Evolutionary conservation across 805 yeast species (phyloP).

Genomic region (Candida chilensis): DNA sequence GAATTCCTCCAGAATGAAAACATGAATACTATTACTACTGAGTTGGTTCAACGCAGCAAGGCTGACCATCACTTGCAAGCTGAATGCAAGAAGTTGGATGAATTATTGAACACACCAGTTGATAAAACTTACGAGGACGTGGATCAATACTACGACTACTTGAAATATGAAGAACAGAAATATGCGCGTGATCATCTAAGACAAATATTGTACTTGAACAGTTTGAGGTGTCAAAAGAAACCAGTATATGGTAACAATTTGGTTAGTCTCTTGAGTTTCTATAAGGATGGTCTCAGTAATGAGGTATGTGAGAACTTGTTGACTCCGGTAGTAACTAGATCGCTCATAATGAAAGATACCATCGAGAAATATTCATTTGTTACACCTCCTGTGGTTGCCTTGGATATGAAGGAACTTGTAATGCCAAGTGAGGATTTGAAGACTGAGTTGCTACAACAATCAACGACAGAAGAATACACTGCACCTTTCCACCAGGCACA

Average conservation of each 20-base stretch:
- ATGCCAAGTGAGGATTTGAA: constrained; percentile 27
- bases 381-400: constrained; percentile 78
- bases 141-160: constrained; percentile 49
- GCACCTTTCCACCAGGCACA: constrained; percentile 72
- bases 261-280: constrained; percentile 30
- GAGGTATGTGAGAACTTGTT: constrained; percentile 22
- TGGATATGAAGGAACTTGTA: constrained; percentile 52
- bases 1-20: constrained; percentile 38
- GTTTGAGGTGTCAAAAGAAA: constrained; percentile 49
- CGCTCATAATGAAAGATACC: constrained; percentile 29
- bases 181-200: constrained; percentile 42
- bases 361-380: constrained; percentile 77
- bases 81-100: constrained; percentile 32
- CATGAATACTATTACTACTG: constrained; percentile 35
- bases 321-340: constrained; percentile 30
- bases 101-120: constrained; percentile 14
- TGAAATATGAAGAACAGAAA: constrained; percentile 41
- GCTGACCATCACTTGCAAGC: constrained; percentile 35
- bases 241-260: constrained; percentile 66
- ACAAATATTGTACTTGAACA: constrained; percentile 55
- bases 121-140: constrained; percentile 26
- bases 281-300: too few relatives aligned
- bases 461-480: constrained; percentile 27
- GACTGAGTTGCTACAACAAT: constrained; percentile 16
- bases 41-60: constrained; percentile 31